phyloP scores from a whole-genome alignment of 805 yeast species.

The Wickerhamiella hasegawae region DNA sequence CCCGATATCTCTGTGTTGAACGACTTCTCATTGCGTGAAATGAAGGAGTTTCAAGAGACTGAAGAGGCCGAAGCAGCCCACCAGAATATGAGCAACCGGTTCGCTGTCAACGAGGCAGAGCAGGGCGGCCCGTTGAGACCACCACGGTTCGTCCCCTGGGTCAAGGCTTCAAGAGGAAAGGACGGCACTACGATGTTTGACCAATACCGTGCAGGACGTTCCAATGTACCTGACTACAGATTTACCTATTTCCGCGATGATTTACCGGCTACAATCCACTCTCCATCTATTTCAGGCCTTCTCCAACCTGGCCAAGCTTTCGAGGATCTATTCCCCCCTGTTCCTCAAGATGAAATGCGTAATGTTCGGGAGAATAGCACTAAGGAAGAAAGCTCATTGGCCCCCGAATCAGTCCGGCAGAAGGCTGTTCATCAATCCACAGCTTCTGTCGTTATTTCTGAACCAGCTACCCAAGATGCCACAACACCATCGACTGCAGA shows the following conservation, averaged over 20 bases:
- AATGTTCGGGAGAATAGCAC: neutral
- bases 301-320: conserved; percentile 42
- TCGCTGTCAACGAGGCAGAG: conserved; percentile 40
- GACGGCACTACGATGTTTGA: too few species aligned
- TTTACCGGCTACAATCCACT: conserved; percentile 73
- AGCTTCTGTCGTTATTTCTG: neutral
- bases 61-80: conserved; percentile 16
- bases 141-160: conserved; percentile 63
- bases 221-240: conserved; percentile 32
- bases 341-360: neutral
- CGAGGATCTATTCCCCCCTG: conserved; percentile 36
- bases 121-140: conserved; percentile 56
- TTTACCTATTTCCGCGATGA: conserved; percentile 90
- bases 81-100: conserved; percentile 20
- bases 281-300: conserved; percentile 75
- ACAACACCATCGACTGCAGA: neutral
- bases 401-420: neutral
- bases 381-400: neutral
- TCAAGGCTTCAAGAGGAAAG: conserved; percentile 19
- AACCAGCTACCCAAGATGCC: neutral
- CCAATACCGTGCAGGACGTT: conserved; percentile 5
- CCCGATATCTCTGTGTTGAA: conserved; percentile 67
- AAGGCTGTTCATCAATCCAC: too few species aligned
- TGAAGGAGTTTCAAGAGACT: conserved; percentile 25
- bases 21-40: conserved; percentile 64